Conservation (phyloP, 768 basidiomycete species). For the Lyophyllum semitale region DNA sequence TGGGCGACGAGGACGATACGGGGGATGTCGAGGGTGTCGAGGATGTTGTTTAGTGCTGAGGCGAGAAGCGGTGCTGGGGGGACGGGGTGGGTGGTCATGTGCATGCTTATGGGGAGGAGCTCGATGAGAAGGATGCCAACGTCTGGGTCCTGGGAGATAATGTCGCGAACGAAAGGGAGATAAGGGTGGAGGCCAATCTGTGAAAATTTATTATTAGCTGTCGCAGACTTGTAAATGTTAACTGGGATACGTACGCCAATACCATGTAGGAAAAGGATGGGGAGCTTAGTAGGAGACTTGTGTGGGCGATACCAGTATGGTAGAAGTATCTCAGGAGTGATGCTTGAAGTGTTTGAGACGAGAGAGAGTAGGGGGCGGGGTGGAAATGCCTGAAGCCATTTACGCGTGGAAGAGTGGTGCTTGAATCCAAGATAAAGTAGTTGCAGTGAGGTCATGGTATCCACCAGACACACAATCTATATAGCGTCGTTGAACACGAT, state of each 20-base stretch:
- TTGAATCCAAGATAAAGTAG: conserved; percentile 49
- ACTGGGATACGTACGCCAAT: conserved; percentile 51
- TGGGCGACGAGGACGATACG: conserved; percentile 52
- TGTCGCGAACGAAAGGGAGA: conserved; percentile 47
- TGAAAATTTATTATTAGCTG: neutral
- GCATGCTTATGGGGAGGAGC: conserved; percentile 60
- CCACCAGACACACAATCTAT: conserved; percentile 57
- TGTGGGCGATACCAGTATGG: conserved; percentile 48
- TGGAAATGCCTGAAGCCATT: conserved; percentile 49
- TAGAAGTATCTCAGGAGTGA: conserved; percentile 32
- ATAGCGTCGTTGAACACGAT: neutral
- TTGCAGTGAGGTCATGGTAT: conserved; percentile 41
- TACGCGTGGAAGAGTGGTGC: conserved; percentile 45
- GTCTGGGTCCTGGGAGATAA: conserved; percentile 45
- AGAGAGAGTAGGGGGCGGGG: conserved; percentile 46
- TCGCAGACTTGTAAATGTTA: neutral
- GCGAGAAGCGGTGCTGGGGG: conserved; percentile 43
- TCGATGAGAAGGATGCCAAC: conserved; percentile 63
- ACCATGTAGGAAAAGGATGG: conserved; percentile 68
- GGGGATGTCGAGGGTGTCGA: conserved; percentile 40
- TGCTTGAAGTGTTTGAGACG: conserved; percentile 42
- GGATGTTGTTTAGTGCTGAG: conserved; percentile 41
- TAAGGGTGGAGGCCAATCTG: conserved; percentile 70
- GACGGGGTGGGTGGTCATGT: conserved; percentile 52
- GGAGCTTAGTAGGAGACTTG: conserved; percentile 43